A percentile compares a stretch with the other conserved stretches of the same genome.
Conservation (phyloP, 2,329 filamentous ascomycete species). For the Chaetothyriales sp. region DNA sequence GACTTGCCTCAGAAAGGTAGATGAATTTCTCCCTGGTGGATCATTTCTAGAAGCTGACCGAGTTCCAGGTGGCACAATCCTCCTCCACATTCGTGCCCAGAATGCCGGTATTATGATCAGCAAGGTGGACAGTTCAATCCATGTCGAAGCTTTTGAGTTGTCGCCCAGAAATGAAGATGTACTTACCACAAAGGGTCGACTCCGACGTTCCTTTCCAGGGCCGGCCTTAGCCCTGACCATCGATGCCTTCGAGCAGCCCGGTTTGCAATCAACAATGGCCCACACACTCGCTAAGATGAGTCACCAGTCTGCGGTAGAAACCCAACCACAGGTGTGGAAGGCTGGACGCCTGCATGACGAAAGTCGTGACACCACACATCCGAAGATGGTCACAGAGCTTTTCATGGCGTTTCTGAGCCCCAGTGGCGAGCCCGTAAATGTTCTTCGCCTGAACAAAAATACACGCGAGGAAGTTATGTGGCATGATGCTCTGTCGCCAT, state of each 20-base stretch:
- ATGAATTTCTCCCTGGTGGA: not conserved
- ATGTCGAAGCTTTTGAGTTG: constrained; percentile 34
- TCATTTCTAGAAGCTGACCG: not conserved
- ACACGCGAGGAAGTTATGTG: constrained; percentile 41
- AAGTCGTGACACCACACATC: constrained; percentile 34
- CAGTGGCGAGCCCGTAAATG: constrained; percentile 21
- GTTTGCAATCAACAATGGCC: constrained; percentile 19
- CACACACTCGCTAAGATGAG: constrained; percentile 24
- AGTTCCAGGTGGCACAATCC: not conserved
- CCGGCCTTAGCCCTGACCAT: constrained; percentile 21
- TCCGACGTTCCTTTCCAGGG: constrained; percentile 32
- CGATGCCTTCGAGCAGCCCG: constrained; percentile 13
- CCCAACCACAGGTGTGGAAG: constrained; percentile 26
- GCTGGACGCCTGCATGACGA: constrained; percentile 26
- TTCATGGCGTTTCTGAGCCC: constrained; percentile 31
- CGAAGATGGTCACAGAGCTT: constrained; percentile 36
- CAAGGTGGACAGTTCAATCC: constrained; percentile 6
- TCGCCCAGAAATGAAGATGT: constrained; percentile 27
- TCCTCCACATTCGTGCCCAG: constrained; percentile 27
- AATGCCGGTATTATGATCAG: constrained; percentile 34
- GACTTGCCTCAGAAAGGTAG: not conserved
- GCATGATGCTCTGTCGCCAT: constrained; percentile 24
- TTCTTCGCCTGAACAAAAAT: constrained; percentile 31
- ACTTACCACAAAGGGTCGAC: constrained; percentile 24
- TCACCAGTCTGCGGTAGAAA: constrained; percentile 21